Base-by-base conservation (phyloP, 192 early-diverging fungal genomes). In the Coemansia sp. region DNA sequence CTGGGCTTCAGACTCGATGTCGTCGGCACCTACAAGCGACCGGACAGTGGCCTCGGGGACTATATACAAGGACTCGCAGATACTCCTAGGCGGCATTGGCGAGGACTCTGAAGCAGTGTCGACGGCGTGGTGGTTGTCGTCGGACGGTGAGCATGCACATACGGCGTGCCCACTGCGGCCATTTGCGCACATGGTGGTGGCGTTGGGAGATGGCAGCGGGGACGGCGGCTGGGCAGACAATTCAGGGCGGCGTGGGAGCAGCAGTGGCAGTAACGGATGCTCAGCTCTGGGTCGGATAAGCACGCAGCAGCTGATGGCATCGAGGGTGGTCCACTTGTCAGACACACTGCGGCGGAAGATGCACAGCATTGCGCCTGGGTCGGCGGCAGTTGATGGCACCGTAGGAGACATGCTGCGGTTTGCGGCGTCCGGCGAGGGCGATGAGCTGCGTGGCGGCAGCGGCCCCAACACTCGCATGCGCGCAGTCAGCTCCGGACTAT, bases 151-250 rank as follows among this genome's bases (percentile, higher is more conserved):
- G 70, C 80, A 83, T 49, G 80, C 80, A 38, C 80, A 83, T 44
- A 83, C 80, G 9, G 80, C 80, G 31, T 83, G 80, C 20, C 80
- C 80, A 39, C 66, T 83, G 31, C 75, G 80, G 58, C 80, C 80
- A 44, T 83, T 83, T 75, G 80, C 80, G 18, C 80, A 83, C 70
- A 83, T 83, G 80, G 72, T 83, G 9, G 75, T 83, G 20, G 80
- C 71, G 53, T 62, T 77, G 70, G 20, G 31, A 57, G 47, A 44
- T 22, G 60, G 62, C 60, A 34, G 62, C 60, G 41, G n/a, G 43
- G 38, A 68, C 36, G 69, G 44, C 60, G 40, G 65, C 38, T 40
- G 31, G 58, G 60, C 58, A 31, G 57, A 60, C 57, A 60, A 60
- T 60, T 2, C 15, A 7, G 22, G 49, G 52, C 62, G 66, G 55